Base-by-base conservation (phyloP, 2,329 filamentous ascomycete species). In the Colletotrichum eleusines region DNA sequence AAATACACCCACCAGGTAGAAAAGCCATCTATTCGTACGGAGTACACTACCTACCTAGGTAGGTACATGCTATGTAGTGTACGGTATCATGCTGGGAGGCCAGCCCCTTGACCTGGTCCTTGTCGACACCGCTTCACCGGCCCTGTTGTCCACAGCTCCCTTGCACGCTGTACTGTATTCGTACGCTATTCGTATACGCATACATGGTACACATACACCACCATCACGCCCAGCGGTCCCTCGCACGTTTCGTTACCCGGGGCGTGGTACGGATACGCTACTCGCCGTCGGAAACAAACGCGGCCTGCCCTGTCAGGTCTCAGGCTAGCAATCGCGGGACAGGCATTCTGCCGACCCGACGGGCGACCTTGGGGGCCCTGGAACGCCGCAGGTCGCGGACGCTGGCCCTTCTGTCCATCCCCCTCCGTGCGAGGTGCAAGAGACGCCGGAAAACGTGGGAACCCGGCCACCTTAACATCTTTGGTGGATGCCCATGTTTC, bases 371-470 rank as follows among this genome's bases (percentile, higher is more conserved):
- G 26, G 46, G 16, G 26, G 38, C 20, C 38, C 48, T 63, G 48
- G 60, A 51, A 63, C 60, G 23, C 35, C 59, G 44, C 44, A 26
- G 44, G 33, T 51, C 33, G 33, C 59, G 59, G 31, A 62, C 44
- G 31, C 31, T 38, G 44, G 44, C 33, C 20, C 44, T 28, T 26
- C 28, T 46, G 28, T 28, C 42, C 42, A 33, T 31, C 58, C 16
- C 44, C 42, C 18, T 20, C 20, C 20, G 44, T 46, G 44, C 44
- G 9, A 46, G 42, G n/a, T 55, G 53, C n/a, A 38, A 42, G 20
- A 54, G 53, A 51, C 48, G 59, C n/a, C 53, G 35, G 54, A 70
- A 67, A 70, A 70, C 68, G 68, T 70, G 63, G 68, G 48, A 71
- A 33, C 68, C 68, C 42, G 68, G 68, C 51, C 51, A 55, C 28